Conservation (phyloP, 2,329 filamentous ascomycete genomes). For the Furcasterigmium furcatum region DNA sequence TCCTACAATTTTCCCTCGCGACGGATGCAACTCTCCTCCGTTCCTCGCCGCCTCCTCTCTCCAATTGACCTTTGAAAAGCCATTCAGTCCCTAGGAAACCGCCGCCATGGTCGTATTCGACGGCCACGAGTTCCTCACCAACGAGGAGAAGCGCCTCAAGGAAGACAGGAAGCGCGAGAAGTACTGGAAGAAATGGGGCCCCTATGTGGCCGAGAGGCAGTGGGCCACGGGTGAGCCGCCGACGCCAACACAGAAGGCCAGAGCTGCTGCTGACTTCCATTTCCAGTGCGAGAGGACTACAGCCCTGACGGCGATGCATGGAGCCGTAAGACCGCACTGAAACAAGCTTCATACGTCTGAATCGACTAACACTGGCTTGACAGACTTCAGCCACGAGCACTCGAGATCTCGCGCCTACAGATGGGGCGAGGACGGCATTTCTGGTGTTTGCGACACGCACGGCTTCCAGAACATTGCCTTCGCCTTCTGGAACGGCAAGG, state of each 20-base stretch:
- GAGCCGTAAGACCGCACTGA: conserved; percentile 67
- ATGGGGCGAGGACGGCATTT: conserved; percentile 97
- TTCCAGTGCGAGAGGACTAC: conserved; percentile 84
- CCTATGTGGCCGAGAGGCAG: conserved; percentile 89
- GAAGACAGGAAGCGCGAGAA: conserved; percentile 79
- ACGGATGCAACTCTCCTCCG: neutral
- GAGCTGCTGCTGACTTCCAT: conserved; percentile 14
- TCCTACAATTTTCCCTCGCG: neutral
- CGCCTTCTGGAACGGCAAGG: conserved; percentile 96
- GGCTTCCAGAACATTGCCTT: conserved; percentile 91
- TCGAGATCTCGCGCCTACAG: conserved; percentile 84
- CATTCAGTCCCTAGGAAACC: neutral
- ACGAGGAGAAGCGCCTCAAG: conserved; percentile 86
- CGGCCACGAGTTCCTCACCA: conserved; percentile 79
- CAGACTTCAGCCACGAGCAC: conserved; percentile 93
- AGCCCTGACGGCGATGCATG: conserved; percentile 86
- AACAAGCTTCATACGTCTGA: conserved; percentile 6
- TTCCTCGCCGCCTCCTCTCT: neutral
- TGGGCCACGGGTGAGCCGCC: conserved; percentile 78
- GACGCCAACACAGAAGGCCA: neutral
- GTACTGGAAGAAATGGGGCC: conserved; percentile 99
- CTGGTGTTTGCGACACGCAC: conserved; percentile 88
- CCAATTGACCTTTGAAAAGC: neutral
- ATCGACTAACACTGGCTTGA: conserved; percentile 8
- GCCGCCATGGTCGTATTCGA: conserved; percentile 81